Evolutionary conservation across 106 monocot genomes (phyloP).

Genomic region (Triglochin maritima): DNA sequence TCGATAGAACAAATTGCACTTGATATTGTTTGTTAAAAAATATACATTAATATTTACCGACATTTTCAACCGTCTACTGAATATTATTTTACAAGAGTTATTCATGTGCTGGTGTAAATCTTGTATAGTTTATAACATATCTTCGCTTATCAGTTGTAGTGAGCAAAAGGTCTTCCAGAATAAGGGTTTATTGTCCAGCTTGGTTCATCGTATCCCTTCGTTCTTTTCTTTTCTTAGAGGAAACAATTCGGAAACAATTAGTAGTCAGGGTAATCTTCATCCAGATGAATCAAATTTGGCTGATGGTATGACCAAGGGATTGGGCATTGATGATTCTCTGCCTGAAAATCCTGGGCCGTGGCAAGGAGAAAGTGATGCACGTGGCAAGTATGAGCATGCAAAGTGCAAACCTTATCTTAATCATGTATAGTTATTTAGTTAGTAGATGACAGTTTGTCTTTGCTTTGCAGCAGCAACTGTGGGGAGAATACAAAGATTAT

Average conservation of each 20-base stretch:
- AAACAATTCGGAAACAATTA: conserved; percentile 11
- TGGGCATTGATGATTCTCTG: conserved; percentile 7
- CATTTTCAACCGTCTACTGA: too few relatives aligned
- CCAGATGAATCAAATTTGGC: conserved; percentile 7
- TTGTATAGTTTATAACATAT: background rate
- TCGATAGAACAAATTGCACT: too few relatives aligned
- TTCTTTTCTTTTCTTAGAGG: conserved; percentile 39
- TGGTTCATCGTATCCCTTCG: conserved; percentile 49
- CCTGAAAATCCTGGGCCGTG: conserved; percentile 10
- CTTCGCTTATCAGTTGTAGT: conserved; percentile 21
- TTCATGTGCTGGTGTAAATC: too few relatives aligned
- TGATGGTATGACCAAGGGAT: conserved; percentile 5
- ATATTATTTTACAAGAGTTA: too few relatives aligned
- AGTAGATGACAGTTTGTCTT: conserved; percentile 1
- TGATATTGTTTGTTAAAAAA: too few relatives aligned
- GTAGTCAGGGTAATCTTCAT: conserved; percentile 2
- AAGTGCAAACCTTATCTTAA: background rate
- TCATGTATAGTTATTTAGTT: background rate
- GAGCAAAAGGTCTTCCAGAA: conserved; percentile 17
- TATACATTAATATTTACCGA: too few relatives aligned
- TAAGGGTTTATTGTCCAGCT: conserved; percentile 46
- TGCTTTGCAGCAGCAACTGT: conserved; percentile 24
- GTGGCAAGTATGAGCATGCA: conserved; percentile 17
- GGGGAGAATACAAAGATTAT: conserved; percentile 1
- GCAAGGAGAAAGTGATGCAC: conserved; percentile 9